Percentiles rank a stretch among this genome's conserved stretches.
Conservation (phyloP, 441 rosid genomes). For the Gossypium schwendimanii region DNA sequence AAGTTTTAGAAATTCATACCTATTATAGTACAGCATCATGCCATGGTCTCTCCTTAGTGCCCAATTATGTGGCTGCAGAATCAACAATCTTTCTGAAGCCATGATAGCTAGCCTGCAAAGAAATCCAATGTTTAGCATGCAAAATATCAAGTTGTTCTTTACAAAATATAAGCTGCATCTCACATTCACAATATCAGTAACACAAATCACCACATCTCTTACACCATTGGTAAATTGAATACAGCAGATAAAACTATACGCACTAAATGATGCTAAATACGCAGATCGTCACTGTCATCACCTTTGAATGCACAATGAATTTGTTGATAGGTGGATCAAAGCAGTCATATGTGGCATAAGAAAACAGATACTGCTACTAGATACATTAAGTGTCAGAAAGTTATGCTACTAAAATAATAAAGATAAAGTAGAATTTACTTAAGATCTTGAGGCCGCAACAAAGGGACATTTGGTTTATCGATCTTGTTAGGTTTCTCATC, state of each 20-base stretch:
- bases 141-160: not conserved
- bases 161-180: not conserved
- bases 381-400: not conserved
- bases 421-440: constrained; percentile 31
- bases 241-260: not conserved
- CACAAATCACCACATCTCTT: not conserved
- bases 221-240: not conserved
- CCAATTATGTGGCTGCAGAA: constrained; percentile 81
- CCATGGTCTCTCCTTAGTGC: constrained; percentile 73
- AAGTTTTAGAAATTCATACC: constrained; percentile 25
- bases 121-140: constrained; percentile 6
- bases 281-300: not conserved
- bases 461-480: constrained; percentile 33
- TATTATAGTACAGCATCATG: constrained; percentile 71
- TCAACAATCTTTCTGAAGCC: constrained; percentile 75
- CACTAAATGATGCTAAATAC: not conserved
- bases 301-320: not conserved
- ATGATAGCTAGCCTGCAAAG: constrained; percentile 60
- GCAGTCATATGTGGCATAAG: not conserved
- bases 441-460: constrained; percentile 68
- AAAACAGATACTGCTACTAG: not conserved
- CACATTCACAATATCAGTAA: not conserved
- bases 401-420: not conserved
- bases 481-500: constrained; percentile 33
- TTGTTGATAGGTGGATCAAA: not conserved